Conservation (phyloP, 1,139 yeast species). For the Waltiozyma sp. region DNA sequence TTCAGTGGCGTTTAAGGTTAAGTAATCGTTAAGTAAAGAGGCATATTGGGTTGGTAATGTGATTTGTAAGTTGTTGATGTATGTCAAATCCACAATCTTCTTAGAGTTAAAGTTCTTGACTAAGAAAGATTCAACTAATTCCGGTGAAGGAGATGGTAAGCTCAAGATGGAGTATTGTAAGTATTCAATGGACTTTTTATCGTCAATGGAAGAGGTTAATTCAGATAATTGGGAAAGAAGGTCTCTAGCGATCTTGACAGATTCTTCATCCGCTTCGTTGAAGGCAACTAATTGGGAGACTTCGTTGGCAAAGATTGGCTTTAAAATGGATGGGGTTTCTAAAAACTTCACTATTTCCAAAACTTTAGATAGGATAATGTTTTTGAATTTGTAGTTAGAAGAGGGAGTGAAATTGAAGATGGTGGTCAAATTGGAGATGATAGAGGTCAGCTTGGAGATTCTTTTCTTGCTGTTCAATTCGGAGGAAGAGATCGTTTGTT, state of each 20-base stretch:
- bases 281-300: not conserved
- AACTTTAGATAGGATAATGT: slow-evolving; percentile 3
- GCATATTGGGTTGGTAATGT: slow-evolving; percentile 7
- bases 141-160: slow-evolving; percentile 6
- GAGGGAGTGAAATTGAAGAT: slow-evolving; percentile 9
- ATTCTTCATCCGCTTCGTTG: slow-evolving; percentile 2
- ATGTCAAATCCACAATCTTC: slow-evolving; percentile 10
- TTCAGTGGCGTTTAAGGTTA: slow-evolving; percentile 7
- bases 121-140: slow-evolving; percentile 7
- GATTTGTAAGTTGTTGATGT: slow-evolving; percentile 4
- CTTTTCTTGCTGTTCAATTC: slow-evolving; percentile 10
- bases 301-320: slow-evolving; percentile 8
- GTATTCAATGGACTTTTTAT: slow-evolving; percentile 5
- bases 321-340: slow-evolving; percentile 8
- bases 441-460: slow-evolving; percentile 7
- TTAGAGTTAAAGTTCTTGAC: slow-evolving; percentile 11
- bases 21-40: slow-evolving; percentile 10
- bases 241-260: slow-evolving; percentile 3
- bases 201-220: slow-evolving; percentile 5
- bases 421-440: slow-evolving; percentile 10
- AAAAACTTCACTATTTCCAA: slow-evolving; percentile 10
- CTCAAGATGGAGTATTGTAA: slow-evolving; percentile 7
- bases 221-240: slow-evolving; percentile 6
- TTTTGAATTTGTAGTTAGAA: not conserved
- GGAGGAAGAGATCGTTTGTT: slow-evolving; percentile 4